These are phyloP conservation scores for Trichoderma semiorbis DNA, from an alignment of 2,329 filamentous ascomycete genomes.

Conservation along the genomic window DNA sequence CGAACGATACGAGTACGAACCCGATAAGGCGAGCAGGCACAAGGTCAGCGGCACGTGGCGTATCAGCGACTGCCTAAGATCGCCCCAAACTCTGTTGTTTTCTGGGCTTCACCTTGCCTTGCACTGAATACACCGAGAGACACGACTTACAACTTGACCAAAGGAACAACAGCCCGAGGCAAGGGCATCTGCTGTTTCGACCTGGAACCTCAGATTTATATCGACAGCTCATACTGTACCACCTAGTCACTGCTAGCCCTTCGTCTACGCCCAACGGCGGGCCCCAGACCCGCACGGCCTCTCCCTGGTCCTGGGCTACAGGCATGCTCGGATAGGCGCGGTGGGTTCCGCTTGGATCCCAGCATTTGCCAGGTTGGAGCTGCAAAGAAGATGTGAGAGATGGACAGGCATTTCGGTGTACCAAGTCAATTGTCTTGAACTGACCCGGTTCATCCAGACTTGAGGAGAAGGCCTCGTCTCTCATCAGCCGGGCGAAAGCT, in stretches of 20 bases:
- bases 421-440: background rate
- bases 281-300: slow-evolving; percentile 3
- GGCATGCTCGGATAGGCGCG: background rate
- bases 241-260: background rate
- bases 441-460: background rate
- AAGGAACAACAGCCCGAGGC: background rate
- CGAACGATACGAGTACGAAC: slow-evolving; percentile 14
- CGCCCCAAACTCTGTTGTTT: background rate
- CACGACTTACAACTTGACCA: background rate
- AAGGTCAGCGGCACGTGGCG: slow-evolving; percentile 8
- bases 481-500: background rate
- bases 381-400: background rate
- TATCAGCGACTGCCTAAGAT: background rate
- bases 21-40: slow-evolving; percentile 12
- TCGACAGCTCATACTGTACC: background rate
- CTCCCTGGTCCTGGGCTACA: background rate
- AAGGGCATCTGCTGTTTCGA: background rate
- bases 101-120: background rate
- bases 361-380: background rate
- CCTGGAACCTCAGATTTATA: background rate
- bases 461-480: background rate
- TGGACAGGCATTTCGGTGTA: background rate
- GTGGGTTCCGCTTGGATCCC: background rate
- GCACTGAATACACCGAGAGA: background rate
- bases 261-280: slow-evolving; percentile 12